Percentiles rank a stretch among this genome's conserved stretches.
Conservation (phyloP, 352 stramenopile species). For the Phytophthora lateralis region DNA sequence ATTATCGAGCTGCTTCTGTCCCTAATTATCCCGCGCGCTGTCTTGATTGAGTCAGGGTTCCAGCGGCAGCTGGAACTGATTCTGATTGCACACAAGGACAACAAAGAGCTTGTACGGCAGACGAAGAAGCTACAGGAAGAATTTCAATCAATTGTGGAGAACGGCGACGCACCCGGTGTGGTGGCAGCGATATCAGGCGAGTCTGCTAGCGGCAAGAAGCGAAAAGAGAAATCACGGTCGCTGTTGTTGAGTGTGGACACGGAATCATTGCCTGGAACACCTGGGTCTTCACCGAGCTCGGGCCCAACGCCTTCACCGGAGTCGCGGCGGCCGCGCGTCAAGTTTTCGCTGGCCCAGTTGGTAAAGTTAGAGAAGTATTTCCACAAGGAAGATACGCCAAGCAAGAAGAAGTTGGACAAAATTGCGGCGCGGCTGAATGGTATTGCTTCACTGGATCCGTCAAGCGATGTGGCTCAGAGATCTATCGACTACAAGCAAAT, state of each 20-base stretch:
- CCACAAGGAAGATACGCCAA: slow-evolving; percentile 81
- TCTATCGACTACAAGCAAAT: slow-evolving; percentile 89
- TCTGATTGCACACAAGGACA: slow-evolving; percentile 83
- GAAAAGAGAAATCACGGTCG: slow-evolving; percentile 55
- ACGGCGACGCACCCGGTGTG: slow-evolving; percentile 36
- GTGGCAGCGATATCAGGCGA: slow-evolving; percentile 35
- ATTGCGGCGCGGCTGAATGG: slow-evolving; percentile 74
- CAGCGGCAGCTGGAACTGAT: slow-evolving; percentile 79
- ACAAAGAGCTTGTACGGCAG: slow-evolving; percentile 86
- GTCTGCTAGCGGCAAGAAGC: slow-evolving; percentile 33
- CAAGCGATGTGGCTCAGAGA: slow-evolving; percentile 60
- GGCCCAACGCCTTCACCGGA: slow-evolving; percentile 69
- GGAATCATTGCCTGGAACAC: slow-evolving; percentile 59
- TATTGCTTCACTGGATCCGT: slow-evolving; percentile 59
- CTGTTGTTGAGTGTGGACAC: slow-evolving; percentile 62
- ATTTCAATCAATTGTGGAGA: slow-evolving; percentile 77
- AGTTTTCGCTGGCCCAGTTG: slow-evolving; percentile 79
- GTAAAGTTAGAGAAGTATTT: slow-evolving; percentile 85
- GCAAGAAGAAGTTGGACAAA: slow-evolving; percentile 82
- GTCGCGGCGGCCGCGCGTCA: slow-evolving; percentile 66
- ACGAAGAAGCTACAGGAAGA: slow-evolving; percentile 83
- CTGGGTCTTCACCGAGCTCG: slow-evolving; percentile 62
- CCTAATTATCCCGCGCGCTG: slow-evolving; percentile 73
- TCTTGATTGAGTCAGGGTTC: slow-evolving; percentile 78
- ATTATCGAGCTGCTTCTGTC: slow-evolving; percentile 83